These are phyloP conservation scores for Polytrichum commune DNA, from an alignment of 225 moss, liverwort and hornwort genomes.

Conservation along the genomic window DNA sequence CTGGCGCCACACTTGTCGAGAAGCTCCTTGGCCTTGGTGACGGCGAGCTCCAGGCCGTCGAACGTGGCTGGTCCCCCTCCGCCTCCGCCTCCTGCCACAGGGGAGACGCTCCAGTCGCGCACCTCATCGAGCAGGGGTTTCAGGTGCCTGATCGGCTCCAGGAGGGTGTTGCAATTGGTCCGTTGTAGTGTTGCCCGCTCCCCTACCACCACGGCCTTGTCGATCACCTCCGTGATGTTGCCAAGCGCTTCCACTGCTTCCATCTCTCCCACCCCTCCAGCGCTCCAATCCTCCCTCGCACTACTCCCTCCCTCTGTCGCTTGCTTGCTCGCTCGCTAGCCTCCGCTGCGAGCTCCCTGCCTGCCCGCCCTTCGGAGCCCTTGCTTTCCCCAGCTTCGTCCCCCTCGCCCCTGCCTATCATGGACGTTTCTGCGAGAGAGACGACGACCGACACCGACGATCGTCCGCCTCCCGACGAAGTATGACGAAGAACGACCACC, in stretches of 20 bases:
- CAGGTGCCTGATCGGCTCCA: conserved; percentile 50
- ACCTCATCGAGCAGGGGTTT: conserved; percentile 64
- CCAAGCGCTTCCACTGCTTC: conserved; percentile 27
- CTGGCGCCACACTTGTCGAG: conserved; percentile 52
- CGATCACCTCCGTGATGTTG: conserved; percentile 32
- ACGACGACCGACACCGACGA: too few species aligned
- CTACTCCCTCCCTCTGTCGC: too few species aligned
- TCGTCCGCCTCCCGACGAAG: too few species aligned
- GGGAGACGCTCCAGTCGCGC: conserved; percentile 34
- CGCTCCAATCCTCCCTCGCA: not conserved
- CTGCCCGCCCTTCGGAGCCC: too few species aligned
- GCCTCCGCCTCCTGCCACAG: conserved; percentile 15
- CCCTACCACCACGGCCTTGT: conserved; percentile 35
- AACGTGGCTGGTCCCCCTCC: conserved; percentile 20
- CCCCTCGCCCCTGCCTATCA: too few species aligned
- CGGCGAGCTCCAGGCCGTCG: conserved; percentile 36
- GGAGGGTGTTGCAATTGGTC: conserved; percentile 47
- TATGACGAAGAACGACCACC: too few species aligned
- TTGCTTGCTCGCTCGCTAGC: too few species aligned
- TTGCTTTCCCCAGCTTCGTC: too few species aligned
- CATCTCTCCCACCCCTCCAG: conserved; percentile 8
- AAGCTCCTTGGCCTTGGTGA: conserved; percentile 41
- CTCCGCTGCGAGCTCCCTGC: too few species aligned
- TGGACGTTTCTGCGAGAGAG: too few species aligned
- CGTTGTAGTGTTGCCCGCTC: conserved; percentile 40